phyloP scores from a whole-genome alignment of 371 early-diverging fungal genomes.

The Mortierella sp. region DNA sequence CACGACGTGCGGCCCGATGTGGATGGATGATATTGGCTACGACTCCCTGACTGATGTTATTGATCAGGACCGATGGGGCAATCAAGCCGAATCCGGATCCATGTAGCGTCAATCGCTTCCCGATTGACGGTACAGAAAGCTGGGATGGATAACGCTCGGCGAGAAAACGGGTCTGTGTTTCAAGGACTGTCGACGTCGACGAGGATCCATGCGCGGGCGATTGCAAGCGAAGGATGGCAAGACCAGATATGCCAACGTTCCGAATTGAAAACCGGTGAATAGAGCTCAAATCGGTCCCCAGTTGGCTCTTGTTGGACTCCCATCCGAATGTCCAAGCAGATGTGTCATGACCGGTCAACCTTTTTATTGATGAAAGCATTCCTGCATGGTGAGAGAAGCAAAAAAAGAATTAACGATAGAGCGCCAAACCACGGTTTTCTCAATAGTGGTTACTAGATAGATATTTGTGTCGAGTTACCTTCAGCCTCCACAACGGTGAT shows the following conservation, averaged over 20 bases:
- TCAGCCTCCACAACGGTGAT: constrained; percentile 53
- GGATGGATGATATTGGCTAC: constrained; percentile 52
- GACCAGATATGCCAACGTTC: constrained; percentile 52
- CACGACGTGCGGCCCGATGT: constrained; percentile 38
- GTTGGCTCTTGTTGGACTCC: constrained; percentile 34
- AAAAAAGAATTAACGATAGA: not conserved
- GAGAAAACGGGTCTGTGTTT: not conserved
- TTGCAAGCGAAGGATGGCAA: constrained; percentile 45
- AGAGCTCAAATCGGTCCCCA: constrained; percentile 45
- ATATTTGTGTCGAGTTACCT: constrained; percentile 9
- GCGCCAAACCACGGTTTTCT: too few relatives aligned
- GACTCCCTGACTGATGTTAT: constrained; percentile 54
- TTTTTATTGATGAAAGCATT: constrained; percentile 43
- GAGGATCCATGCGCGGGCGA: constrained; percentile 1
- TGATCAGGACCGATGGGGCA: constrained; percentile 50
- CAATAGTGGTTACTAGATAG: not conserved
- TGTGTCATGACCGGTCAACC: constrained; percentile 46
- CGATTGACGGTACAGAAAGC: constrained; percentile 38
- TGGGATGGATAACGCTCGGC: constrained; percentile 19
- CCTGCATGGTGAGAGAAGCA: too few relatives aligned
- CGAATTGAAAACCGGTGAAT: constrained; percentile 48
- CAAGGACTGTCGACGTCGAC: not conserved
- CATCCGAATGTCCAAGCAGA: constrained; percentile 54
- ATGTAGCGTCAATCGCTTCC: constrained; percentile 44
- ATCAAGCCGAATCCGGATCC: constrained; percentile 55